These are phyloP conservation scores for Phytophthora pisi DNA, from an alignment of 352 stramenopile species.

Conservation along the genomic window DNA sequence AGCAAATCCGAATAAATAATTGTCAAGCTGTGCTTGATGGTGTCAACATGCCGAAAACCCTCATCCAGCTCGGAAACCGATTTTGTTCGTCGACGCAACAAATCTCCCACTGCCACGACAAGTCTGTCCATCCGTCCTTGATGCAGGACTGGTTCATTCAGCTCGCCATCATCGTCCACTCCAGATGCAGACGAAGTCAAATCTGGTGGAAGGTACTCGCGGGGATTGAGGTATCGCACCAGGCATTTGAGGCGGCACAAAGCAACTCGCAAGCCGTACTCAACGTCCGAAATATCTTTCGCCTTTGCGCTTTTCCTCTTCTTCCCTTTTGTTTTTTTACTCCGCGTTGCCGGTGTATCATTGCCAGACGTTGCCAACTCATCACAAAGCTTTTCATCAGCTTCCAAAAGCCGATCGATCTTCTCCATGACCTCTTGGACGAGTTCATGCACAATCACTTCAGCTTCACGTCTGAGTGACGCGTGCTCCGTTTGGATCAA, in stretches of 20 bases:
- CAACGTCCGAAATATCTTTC: conserved; percentile 66
- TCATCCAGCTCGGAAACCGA: conserved; percentile 54
- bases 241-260: conserved; percentile 67
- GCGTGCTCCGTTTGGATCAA: conserved; percentile 76
- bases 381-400: conserved; percentile 53
- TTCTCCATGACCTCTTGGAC: conserved; percentile 75
- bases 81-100: conserved; percentile 60
- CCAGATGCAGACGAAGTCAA: conserved; percentile 11
- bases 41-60: conserved; percentile 58
- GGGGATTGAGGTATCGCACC: conserved; percentile 65
- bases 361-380: conserved; percentile 13
- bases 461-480: conserved; percentile 79
- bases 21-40: conserved; percentile 66
- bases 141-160: background rate
- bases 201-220: conserved; percentile 59
- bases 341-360: conserved; percentile 32
- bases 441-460: conserved; percentile 77
- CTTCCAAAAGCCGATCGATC: conserved; percentile 51
- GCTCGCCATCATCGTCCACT: conserved; percentile 3
- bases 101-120: conserved; percentile 34
- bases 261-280: conserved; percentile 72
- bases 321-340: conserved; percentile 31
- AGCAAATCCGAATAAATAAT: conserved; percentile 81
- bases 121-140: conserved; percentile 49
- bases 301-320: conserved; percentile 42